Conservation (phyloP, 176 grass and related monocot genomes). For the barley (Hordeum vulgare) region MorexV3_pseudomolecules_assembly NC_058520.1:88324630-88325129, state of each 20-base stretch:
- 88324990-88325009: slow-evolving; percentile 37
- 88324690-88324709: slow-evolving; percentile 59
- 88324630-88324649: slow-evolving; percentile 29
- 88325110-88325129: slow-evolving; percentile 73
- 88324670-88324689: slow-evolving; percentile 55
- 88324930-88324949: slow-evolving; percentile 37
- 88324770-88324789: slow-evolving; percentile 66
- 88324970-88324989: slow-evolving; percentile 62
- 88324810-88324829: slow-evolving; percentile 56
- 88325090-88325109: slow-evolving; percentile 69
- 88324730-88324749: slow-evolving; percentile 60
- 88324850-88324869: slow-evolving; percentile 41
- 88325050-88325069: slow-evolving; percentile 53
- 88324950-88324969: slow-evolving; percentile 51
- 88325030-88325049: slow-evolving; percentile 86
- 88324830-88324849: slow-evolving; percentile 44
- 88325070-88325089: slow-evolving; percentile 60
- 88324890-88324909: slow-evolving; percentile 50
- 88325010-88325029: slow-evolving; percentile 60
- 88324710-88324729: slow-evolving; percentile 55
- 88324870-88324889: slow-evolving; percentile 52
- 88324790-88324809: slow-evolving; percentile 82
- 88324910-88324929: slow-evolving; percentile 61
- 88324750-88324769: slow-evolving; percentile 40
- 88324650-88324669: slow-evolving; percentile 55